Conservation (phyloP, 768 basidiomycete species). For the Suillus ampliporus region DNA sequence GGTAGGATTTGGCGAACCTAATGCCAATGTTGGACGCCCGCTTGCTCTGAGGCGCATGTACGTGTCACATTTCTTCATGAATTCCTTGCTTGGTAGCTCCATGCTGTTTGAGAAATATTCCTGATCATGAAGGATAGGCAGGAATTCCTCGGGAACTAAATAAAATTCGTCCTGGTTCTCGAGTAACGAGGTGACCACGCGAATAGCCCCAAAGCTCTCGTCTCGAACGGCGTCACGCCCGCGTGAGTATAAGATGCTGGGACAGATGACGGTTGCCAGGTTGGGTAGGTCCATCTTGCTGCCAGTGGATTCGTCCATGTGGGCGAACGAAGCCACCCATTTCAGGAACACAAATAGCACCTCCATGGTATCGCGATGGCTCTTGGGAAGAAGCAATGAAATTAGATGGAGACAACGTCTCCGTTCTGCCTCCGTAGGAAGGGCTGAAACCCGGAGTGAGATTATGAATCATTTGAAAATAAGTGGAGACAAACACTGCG, state of each 20-base stretch:
- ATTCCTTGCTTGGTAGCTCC: constrained; percentile 93
- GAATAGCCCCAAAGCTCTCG: constrained; percentile 90
- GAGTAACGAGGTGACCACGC: constrained; percentile 82
- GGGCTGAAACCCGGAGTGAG: constrained; percentile 47
- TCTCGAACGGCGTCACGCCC: constrained; percentile 87
- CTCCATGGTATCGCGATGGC: constrained; percentile 97
- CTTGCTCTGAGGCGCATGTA: constrained; percentile 76
- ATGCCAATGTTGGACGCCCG: constrained; percentile 51
- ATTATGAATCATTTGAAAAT: constrained; percentile 2
- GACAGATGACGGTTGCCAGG: constrained; percentile 95
- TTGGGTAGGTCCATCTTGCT: constrained; percentile 98
- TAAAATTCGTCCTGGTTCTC: constrained; percentile 97
- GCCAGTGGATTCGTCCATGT: constrained; percentile 95
- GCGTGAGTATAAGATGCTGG: constrained; percentile 94
- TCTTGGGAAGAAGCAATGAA: constrained; percentile 86
- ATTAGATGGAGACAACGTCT: constrained; percentile 85
- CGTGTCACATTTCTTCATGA: constrained; percentile 94
- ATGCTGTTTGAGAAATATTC: constrained; percentile 89
- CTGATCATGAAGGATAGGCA: constrained; percentile 86
- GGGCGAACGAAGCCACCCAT: constrained; percentile 99
- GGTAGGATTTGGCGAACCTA: constrained; percentile 30
- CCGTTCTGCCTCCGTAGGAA: constrained; percentile 78
- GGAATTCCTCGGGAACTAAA: constrained; percentile 90
- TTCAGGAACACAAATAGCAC: constrained; percentile 98
- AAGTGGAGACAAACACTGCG: constrained; percentile 70